These are phyloP conservation scores for Candida michaelii DNA, from an alignment of 805 yeast genomes.

Conservation along the genomic window DNA sequence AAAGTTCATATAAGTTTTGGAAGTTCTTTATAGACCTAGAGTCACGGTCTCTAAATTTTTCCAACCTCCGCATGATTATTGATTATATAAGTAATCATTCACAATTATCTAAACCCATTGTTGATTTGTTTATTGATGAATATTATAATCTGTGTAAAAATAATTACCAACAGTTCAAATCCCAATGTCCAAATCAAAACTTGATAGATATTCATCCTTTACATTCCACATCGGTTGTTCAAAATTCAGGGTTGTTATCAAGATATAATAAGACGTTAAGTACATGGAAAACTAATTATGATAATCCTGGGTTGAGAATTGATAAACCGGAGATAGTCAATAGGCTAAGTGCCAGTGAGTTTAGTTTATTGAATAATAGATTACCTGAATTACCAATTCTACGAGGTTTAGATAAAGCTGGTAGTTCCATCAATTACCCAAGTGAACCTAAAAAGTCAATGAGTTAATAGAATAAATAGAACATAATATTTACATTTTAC, in stretches of 20 bases:
- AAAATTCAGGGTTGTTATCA: conserved; percentile 4
- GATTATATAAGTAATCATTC: conserved; percentile 45
- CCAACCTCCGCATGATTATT: conserved; percentile 46
- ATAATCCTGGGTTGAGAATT: conserved; percentile 35
- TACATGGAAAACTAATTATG: conserved; percentile 20
- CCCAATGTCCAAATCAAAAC: background rate
- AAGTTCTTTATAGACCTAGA: conserved; percentile 54
- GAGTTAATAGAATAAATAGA: background rate
- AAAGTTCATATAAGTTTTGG: conserved; percentile 55
- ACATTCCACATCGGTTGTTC: conserved; percentile 4
- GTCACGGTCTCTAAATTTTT: conserved; percentile 38
- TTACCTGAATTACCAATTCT: conserved; percentile 52
- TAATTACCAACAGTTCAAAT: conserved; percentile 2
- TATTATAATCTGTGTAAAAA: conserved; percentile 17
- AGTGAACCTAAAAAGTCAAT: background rate
- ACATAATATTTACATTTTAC: too few relatives aligned
- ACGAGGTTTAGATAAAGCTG: conserved; percentile 65
- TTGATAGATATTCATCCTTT: conserved; percentile 4
- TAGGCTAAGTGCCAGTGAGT: conserved; percentile 19
- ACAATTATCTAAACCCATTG: conserved; percentile 46
- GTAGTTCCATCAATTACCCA: conserved; percentile 27
- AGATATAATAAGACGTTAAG: background rate
- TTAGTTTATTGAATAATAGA: conserved; percentile 21
- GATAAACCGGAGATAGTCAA: conserved; percentile 39
- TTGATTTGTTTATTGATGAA: conserved; percentile 37